Base-by-base conservation (phyloP, 345 rosid genomes). In the Turnera subulata region DNA sequence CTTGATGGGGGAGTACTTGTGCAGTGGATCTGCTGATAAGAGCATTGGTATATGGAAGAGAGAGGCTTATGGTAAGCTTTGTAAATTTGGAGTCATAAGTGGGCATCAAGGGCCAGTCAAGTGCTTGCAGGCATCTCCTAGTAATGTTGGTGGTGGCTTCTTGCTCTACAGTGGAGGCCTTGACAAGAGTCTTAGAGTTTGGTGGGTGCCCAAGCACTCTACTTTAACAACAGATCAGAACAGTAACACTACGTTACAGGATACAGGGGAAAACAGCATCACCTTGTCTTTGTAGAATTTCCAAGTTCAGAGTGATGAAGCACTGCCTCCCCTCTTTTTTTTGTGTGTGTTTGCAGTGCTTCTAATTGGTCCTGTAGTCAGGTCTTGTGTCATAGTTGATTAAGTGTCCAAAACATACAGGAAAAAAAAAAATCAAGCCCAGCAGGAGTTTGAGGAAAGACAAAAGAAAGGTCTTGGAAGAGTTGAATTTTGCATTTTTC, bases 171-270 rank as follows among this genome's bases (percentile, higher is more conserved):
- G 74, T 53, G 74, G 74, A 25, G 65, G 68, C 25, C 64, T 69
- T 22, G 74, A 69, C 52, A 69, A 58, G 51, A 63, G 64, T 42
- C 10, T 69, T 6, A 63, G 74, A 11, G 74, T 69, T 11, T 69
- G 74, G 74, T 69, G 74, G 74, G 74, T 69, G 50, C 84, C 97
- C 18, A 85, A 69, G 32, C 71, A 68, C 9, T 63, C 64, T 23
- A 10, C 12, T 42, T 42, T 15, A 42, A 42, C 4, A 0, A 4
- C 40, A 37, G 40, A 37, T 37, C 11, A 42, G 17, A 48, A 15
- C 53, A 43, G 1, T 18, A 3, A 6, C 42, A 64, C 38, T 16
- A 1, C 54, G 22, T 11, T n/a, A 17, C 58, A 65, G 32, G 42
- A 43, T 49, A 40, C 55, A 47, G 39, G 37, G 14, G 40, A 58